Evolutionary conservation across 345 rosid species (phyloP), one percentile per base, ranked within the genome.

Genomic region (Populus deltoides): DNA sequence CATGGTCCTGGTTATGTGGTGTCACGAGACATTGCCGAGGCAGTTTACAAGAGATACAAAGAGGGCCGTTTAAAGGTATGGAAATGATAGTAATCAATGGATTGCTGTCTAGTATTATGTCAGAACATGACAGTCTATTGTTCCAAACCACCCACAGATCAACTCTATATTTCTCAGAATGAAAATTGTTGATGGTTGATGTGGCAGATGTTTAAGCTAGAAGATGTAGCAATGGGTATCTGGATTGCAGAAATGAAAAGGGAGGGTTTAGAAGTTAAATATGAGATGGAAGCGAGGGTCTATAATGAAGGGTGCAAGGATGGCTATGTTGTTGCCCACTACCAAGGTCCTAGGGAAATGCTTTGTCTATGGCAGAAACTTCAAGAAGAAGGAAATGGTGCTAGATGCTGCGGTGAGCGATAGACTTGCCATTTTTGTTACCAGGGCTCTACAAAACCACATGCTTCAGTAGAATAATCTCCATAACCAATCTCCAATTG

Each of bases 201-300:
- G 9, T 12, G 49, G 65, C 90, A 96, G 99, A 96, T 96, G 94
- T 96, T 94, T 79, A 94, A 96, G 90, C 92, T 96, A 68, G 98
- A 94, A 90, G 99, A 96, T 73, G 97, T 92, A 71, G 97, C 97
- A 4, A 94, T 96, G 99, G 98, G 99, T 59, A 92, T 96, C 76
- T 96, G 99, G 98, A 94, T 96, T 2, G 84, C 87, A 0, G 89
- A 90, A 8, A 84, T 94, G 88, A 81, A 80, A 79, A 96, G 89
- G 80, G 88, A 86, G 4, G 98, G 99, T 45, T 80, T 90, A 25
- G 76, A 85, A 72, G 90, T 94, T 22, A 86, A 77, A 49, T 96
- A 90, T 15, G 92, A 90, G 80, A 90, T 87, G 4, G 97, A 96
- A 33, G 92, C 79, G 70, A 88, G 93, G 81, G 84, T 96, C 82